These are phyloP conservation scores for Silene conica DNA, from an alignment of 148 eudicot species.

Conservation along the genomic window DNA sequence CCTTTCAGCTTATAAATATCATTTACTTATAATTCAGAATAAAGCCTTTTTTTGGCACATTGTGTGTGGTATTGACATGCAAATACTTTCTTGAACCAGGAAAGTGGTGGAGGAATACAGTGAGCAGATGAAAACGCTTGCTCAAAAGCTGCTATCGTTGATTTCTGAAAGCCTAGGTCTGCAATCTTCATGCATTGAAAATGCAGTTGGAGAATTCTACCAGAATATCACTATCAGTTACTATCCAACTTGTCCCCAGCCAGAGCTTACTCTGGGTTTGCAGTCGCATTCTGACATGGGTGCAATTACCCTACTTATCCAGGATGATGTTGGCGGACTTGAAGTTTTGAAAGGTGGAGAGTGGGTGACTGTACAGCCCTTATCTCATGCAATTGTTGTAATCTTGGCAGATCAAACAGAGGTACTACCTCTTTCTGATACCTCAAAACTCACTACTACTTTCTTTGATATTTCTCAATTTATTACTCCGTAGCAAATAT, in stretches of 20 bases:
- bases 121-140: constrained; percentile 61
- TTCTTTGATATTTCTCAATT: neutral
- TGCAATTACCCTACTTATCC: constrained; percentile 77
- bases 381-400: constrained; percentile 70
- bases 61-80: constrained; percentile 10
- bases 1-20: neutral
- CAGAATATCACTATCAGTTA: constrained; percentile 89
- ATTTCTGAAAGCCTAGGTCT: constrained; percentile 81
- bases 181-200: constrained; percentile 56
- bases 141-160: constrained; percentile 61
- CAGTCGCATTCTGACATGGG: constrained; percentile 90
- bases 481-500: neutral
- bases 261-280: constrained; percentile 87
- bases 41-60: neutral
- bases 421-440: constrained; percentile 35
- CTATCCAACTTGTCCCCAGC: constrained; percentile 94
- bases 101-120: constrained; percentile 68
- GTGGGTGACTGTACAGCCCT: constrained; percentile 74
- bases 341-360: constrained; percentile 75
- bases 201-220: constrained; percentile 75
- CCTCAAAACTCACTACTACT: neutral
- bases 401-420: constrained; percentile 92
- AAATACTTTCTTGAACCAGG: constrained; percentile 34
- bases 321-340: constrained; percentile 88
- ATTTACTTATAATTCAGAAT: neutral